Conservation (phyloP, 1,284 basidiomycete species). For the Macrocybe sp. region DNA sequence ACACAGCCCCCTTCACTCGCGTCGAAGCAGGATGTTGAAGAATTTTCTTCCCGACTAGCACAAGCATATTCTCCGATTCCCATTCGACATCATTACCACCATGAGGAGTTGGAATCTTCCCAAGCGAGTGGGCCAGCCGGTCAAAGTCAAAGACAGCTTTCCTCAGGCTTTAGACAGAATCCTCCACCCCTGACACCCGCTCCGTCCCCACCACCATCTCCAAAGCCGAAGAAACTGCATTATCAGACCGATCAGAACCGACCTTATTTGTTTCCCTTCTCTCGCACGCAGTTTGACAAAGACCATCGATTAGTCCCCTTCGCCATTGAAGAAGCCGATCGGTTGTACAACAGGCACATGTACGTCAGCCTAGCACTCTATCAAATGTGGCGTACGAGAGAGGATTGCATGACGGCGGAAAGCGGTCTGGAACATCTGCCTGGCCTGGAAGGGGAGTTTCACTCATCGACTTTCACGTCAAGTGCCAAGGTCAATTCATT, state of each 20-base stretch:
- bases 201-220: conserved; percentile 83
- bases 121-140: conserved; percentile 32
- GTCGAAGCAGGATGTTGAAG: conserved; percentile 31
- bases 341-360: conserved; percentile 87
- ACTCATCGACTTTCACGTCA: conserved; percentile 41
- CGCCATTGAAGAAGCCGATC: conserved; percentile 94
- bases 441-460: conserved; percentile 50
- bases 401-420: conserved; percentile 93
- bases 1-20: conserved; percentile 38
- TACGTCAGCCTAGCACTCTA: conserved; percentile 84
- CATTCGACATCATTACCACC: conserved; percentile 87
- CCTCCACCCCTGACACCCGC: conserved; percentile 81
- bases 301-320: conserved; percentile 78
- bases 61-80: conserved; percentile 91
- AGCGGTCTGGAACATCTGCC: conserved; percentile 84
- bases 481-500: conserved; percentile 27
- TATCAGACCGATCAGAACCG: conserved; percentile 96
- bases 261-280: conserved; percentile 96
- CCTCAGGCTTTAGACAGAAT: conserved; percentile 43
- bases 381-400: conserved; percentile 94
- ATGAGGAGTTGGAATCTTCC: conserved; percentile 62
- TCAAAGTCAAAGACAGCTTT: conserved; percentile 29
- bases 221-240: conserved; percentile 96
- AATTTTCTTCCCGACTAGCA: conserved; percentile 40
- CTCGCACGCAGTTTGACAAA: conserved; percentile 43